phyloP scores from a whole-genome alignment of 176 grass and related monocot species.

The Tuctoria greenei region DNA sequence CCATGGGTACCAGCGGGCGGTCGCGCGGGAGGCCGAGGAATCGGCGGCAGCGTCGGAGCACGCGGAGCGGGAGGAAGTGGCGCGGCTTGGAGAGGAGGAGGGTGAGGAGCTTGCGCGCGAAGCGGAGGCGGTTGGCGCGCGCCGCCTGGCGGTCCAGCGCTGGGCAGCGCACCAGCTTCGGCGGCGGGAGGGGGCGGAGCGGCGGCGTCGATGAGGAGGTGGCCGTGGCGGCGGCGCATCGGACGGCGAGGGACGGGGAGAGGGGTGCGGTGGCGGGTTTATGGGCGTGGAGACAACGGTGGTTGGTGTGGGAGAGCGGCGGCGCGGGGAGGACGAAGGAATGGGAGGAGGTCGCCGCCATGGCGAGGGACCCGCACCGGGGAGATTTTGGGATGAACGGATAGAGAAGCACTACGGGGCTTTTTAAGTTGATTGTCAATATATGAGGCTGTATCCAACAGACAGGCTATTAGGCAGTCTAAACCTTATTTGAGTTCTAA shows the following conservation, averaged over 20 bases:
- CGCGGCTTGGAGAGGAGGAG: slow-evolving; percentile 80
- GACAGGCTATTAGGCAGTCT: too few species aligned
- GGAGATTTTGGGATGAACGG: neutral
- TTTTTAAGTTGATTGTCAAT: too few species aligned
- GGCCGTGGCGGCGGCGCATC: neutral
- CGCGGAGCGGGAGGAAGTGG: slow-evolving; percentile 70
- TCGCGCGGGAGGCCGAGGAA: slow-evolving; percentile 55
- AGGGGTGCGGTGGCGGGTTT: neutral
- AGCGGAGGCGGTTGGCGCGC: slow-evolving; percentile 60
- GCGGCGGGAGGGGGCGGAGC: slow-evolving; percentile 14
- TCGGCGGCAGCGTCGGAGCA: slow-evolving; percentile 59
- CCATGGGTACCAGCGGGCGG: slow-evolving; percentile 54
- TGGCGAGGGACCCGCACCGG: neutral
- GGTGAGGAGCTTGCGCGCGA: slow-evolving; percentile 64
- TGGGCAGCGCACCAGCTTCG: slow-evolving; percentile 61
- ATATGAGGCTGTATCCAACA: too few species aligned
- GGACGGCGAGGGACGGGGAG: neutral
- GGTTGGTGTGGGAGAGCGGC: neutral
- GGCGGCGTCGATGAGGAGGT: neutral
- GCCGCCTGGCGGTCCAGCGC: slow-evolving; percentile 66
- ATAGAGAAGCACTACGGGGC: too few species aligned
- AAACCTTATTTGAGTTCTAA: too few species aligned
- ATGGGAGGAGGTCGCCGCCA: neutral
- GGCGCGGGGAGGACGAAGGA: neutral
- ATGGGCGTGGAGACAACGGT: neutral